Evolutionary conservation across 106 monocot species (phyloP).

Genomic region (Dendrobium catenatum): DNA sequence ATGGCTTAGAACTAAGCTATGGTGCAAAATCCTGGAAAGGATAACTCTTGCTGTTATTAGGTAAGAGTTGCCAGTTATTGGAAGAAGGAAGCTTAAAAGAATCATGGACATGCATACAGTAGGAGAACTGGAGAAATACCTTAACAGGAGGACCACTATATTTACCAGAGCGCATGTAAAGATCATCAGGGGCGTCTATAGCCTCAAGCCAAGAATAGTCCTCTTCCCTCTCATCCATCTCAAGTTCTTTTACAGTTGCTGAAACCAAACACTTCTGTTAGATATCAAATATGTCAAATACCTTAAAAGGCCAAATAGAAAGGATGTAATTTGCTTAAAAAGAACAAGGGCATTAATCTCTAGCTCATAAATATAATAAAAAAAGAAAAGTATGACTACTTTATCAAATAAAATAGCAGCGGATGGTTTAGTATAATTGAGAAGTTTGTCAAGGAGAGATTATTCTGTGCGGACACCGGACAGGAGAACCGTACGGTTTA

Average conservation of each 20-base stretch:
- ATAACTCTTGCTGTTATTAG: slow-evolving; percentile 40
- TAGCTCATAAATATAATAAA: no score
- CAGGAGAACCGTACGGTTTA: no score
- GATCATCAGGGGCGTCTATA: slow-evolving; percentile 44
- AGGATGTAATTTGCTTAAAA: no score
- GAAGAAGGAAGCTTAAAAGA: background rate
- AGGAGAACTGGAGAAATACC: slow-evolving; percentile 17
- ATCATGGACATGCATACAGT: background rate
- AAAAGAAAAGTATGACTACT: no score
- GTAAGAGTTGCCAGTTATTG: background rate
- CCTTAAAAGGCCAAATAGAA: no score
- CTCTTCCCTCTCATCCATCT: slow-evolving; percentile 30
- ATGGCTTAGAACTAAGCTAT: slow-evolving; percentile 15
- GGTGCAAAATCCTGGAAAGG: slow-evolving; percentile 44
- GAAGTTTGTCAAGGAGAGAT: background rate
- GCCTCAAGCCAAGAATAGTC: slow-evolving; percentile 74
- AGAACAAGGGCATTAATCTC: no score
- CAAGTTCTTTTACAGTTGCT: slow-evolving; percentile 21
- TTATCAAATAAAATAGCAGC: background rate
- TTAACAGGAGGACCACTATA: slow-evolving; percentile 61
- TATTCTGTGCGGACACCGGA: no score
- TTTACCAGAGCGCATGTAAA: slow-evolving; percentile 62
- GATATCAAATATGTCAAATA: no score
- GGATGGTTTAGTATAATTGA: background rate
- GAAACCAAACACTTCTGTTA: slow-evolving; percentile 10